phyloP scores from a whole-genome alignment of 2,329 filamentous ascomycete species.

The Pyrenochaeta sp. region DNA sequence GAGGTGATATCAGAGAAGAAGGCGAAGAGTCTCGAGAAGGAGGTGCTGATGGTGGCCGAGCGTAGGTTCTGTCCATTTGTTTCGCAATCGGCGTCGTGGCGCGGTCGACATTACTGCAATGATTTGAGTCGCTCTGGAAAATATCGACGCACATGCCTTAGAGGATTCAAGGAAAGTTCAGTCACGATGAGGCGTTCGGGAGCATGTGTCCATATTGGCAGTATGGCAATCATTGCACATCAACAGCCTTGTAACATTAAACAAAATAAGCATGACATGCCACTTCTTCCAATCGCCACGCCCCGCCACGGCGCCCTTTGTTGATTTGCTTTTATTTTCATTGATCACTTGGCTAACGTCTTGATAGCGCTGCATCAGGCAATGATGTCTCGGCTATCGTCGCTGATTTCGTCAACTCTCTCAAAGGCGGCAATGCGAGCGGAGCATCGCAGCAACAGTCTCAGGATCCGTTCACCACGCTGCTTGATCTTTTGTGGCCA shows the following conservation, averaged over 20 bases:
- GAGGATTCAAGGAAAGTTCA: conserved; percentile 20
- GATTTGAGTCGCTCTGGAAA: conserved; percentile 25
- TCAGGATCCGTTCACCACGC: conserved; percentile 78
- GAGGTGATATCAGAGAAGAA: conserved; percentile 89
- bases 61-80: conserved; percentile 77
- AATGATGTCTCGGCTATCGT: conserved; percentile 78
- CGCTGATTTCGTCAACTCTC: conserved; percentile 85
- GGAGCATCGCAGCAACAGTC: conserved; percentile 38
- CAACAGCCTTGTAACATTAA: conserved; percentile 48
- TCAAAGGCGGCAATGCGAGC: conserved; percentile 64
- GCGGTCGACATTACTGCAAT: conserved; percentile 37
- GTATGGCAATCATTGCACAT: too few relatives aligned
- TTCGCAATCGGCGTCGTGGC: conserved; percentile 44
- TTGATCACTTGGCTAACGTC: conserved; percentile 29
- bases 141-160: conserved; percentile 24
- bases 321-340: conserved; percentile 10
- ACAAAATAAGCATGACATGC: conserved; percentile 42
- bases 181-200: conserved; percentile 44
- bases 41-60: conserved; percentile 95
- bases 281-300: conserved; percentile 33
- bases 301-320: conserved; percentile 40
- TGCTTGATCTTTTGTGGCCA: conserved; percentile 84
- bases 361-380: conserved; percentile 56
- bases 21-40: conserved; percentile 88
- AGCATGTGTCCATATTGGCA: conserved; percentile 29